Evolutionary conservation across 805 yeast genomes (phyloP).

Genomic region (Lipomyces yamadae): DNA sequence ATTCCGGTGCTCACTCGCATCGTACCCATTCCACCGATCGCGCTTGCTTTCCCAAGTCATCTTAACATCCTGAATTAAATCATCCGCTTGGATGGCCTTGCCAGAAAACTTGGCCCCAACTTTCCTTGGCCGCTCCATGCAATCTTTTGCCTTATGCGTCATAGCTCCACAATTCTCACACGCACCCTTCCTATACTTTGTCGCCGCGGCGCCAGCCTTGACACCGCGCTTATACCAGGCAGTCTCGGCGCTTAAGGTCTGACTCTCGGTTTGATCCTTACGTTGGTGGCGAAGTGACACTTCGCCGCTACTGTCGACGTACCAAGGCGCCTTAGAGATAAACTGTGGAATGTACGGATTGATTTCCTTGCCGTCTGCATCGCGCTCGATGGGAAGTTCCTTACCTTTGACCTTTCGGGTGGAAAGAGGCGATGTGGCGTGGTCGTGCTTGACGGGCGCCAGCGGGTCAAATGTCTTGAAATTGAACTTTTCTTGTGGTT

Average conservation of each 20-base stretch:
- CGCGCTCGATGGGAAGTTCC: slow-evolving; percentile 39
- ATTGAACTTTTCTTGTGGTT: not conserved
- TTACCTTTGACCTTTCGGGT: slow-evolving; percentile 1
- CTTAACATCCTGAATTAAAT: slow-evolving; percentile 39
- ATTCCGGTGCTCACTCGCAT: slow-evolving; percentile 62
- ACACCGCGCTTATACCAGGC: slow-evolving; percentile 46
- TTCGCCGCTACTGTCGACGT: slow-evolving; percentile 38
- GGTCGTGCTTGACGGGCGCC: not conserved
- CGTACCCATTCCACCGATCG: slow-evolving; percentile 84
- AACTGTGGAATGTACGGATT: slow-evolving; percentile 47
- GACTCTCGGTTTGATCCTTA: slow-evolving; percentile 31
- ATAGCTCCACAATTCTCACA: slow-evolving; percentile 66
- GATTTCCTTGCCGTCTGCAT: slow-evolving; percentile 47
- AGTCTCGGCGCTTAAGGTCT: slow-evolving; percentile 32
- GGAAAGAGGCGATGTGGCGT: not conserved
- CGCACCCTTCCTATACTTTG: slow-evolving; percentile 47
- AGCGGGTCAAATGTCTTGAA: not conserved
- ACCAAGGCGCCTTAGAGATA: slow-evolving; percentile 47
- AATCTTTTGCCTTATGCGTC: slow-evolving; percentile 57
- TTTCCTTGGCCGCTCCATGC: slow-evolving; percentile 62
- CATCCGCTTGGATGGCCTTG: slow-evolving; percentile 43
- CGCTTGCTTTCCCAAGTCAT: slow-evolving; percentile 69
- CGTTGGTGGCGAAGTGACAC: slow-evolving; percentile 43
- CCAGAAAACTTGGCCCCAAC: slow-evolving; percentile 47
- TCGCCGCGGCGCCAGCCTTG: slow-evolving; percentile 41